A percentile compares a stretch with the other conserved stretches of the same genome.
Evolutionary conservation across 2,329 filamentous ascomycete genomes (phyloP).

Genomic region (Fusarium vanettenii): DNA sequence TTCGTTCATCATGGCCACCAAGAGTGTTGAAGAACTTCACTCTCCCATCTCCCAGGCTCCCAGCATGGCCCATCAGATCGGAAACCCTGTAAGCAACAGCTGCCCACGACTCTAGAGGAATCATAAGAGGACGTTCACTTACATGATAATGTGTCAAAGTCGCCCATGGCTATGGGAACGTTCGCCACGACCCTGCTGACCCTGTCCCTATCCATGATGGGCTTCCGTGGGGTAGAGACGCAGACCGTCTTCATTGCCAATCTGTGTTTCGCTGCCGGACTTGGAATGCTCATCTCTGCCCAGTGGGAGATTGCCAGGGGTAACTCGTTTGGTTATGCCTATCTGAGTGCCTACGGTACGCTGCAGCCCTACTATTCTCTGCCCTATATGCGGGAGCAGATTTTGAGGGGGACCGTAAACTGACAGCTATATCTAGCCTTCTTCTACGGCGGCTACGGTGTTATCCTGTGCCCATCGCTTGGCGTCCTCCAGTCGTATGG

Average conservation of each 20-base stretch:
- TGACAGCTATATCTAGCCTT: constrained; percentile 15
- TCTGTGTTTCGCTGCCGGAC: constrained; percentile 43
- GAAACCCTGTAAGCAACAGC: constrained; percentile 18
- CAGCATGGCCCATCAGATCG: not conserved
- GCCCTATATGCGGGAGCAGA: not conserved
- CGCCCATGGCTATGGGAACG: constrained; percentile 43
- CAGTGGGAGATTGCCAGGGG: constrained; percentile 46
- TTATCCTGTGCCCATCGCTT: constrained; percentile 38
- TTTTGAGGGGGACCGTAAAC: not conserved
- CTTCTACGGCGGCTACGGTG: constrained; percentile 45
- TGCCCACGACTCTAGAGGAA: not conserved
- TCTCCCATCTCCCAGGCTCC: not conserved
- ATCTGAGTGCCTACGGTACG: constrained; percentile 43
- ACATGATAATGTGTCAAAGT: not conserved
- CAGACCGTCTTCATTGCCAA: constrained; percentile 45
- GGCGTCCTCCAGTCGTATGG: constrained; percentile 43
- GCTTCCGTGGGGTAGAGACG: constrained; percentile 40
- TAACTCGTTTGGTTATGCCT: constrained; percentile 45
- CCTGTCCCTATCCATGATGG: constrained; percentile 45
- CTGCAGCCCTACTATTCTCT: not conserved
- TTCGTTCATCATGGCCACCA: constrained; percentile 13
- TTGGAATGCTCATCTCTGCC: constrained; percentile 44
- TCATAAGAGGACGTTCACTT: not conserved
- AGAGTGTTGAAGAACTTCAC: constrained; percentile 19
- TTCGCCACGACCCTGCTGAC: constrained; percentile 44